These are phyloP conservation scores for Halophytophthora polymorphica DNA, from an alignment of 352 stramenopile genomes.

Conservation along the genomic window DNA sequence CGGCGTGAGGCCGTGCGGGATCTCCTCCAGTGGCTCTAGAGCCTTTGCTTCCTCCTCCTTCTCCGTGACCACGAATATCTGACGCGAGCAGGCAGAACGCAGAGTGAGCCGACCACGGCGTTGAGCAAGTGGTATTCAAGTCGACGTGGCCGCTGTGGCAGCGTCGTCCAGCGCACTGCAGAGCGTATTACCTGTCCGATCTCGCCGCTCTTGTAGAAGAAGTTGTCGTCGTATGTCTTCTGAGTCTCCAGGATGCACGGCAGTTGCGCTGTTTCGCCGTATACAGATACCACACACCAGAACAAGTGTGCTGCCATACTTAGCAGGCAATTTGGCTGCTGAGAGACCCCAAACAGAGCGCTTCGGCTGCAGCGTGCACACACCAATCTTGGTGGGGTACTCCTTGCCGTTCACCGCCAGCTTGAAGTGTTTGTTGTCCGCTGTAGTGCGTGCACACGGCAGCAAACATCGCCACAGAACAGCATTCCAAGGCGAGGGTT, in stretches of 20 bases:
- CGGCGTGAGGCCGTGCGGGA: constrained; percentile 71
- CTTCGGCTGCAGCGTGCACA: not conserved
- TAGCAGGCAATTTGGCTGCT: not conserved
- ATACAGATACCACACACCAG: not conserved
- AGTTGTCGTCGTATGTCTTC: constrained; percentile 89
- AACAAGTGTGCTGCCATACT: constrained; percentile 4
- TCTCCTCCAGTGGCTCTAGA: constrained; percentile 63
- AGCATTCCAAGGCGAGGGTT: not conserved
- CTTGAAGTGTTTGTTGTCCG: constrained; percentile 87
- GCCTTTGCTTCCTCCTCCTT: constrained; percentile 66
- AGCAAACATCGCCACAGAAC: constrained; percentile 5
- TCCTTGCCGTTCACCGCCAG: constrained; percentile 72
- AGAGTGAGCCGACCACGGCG: not conserved
- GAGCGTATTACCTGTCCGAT: constrained; percentile 61
- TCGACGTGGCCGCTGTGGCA: too few relatives aligned
- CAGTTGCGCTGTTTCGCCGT: constrained; percentile 56
- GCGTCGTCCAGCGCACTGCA: not conserved
- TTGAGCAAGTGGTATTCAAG: not conserved
- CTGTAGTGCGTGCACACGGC: constrained; percentile 25
- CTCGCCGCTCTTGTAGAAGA: constrained; percentile 88
- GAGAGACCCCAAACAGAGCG: not conserved
- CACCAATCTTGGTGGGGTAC: constrained; percentile 80
- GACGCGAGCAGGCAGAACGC: constrained; percentile 2
- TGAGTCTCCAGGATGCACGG: constrained; percentile 85
- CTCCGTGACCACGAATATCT: constrained; percentile 85